Evolutionary conservation across 257 asterid species (phyloP), one percentile per base, ranked within the genome.

Genomic region (Anisodus acutangulus): DNA sequence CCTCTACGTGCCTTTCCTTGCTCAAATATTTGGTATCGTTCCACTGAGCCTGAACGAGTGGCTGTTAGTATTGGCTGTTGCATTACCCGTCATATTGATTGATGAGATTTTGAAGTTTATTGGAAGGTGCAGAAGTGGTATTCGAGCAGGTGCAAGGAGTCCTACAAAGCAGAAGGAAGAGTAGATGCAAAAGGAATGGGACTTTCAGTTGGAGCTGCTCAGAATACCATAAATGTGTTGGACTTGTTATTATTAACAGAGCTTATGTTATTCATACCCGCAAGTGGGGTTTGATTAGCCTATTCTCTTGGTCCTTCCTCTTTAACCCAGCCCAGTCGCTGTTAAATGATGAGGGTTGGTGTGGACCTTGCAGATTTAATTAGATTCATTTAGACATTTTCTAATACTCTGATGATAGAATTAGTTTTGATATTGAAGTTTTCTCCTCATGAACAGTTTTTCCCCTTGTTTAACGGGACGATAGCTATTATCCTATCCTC

Each of bases 1-100:
- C 82, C 92, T 97, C 54, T 97, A 97, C 11, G 98, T 97, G 76
- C 99, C 98, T 15, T 93, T 95, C 92, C 94, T 97, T 3, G 98
- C 99, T 55, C 92, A 90, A 84, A 87, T 95, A 43, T 97, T 97
- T 16, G 97, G 98, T 76, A 93, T 97, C 3, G 99, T 97, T 6
- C 99, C 98, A 16, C 90, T 97, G 9, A 97, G 97, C 84, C 80
- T 97, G 31, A 92, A 93, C 13, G 98, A 97, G 87, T 97, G 99
- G 99, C 51, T 93, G 83, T 83, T 97, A 88, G 98, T 93, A 8
- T 45, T 97, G 85, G 91, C 91, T 8, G 98, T 97, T 85, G 89
- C 98, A 37, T 70, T 95, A 4, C 99, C 99, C 0, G 99, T 97
- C 83, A 93, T 95, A 22, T 68, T 97, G 57, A 93, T 95, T 0